Conservation (phyloP, 2,329 filamentous ascomycete species). For the Arthrocladium fulminans region DNA sequence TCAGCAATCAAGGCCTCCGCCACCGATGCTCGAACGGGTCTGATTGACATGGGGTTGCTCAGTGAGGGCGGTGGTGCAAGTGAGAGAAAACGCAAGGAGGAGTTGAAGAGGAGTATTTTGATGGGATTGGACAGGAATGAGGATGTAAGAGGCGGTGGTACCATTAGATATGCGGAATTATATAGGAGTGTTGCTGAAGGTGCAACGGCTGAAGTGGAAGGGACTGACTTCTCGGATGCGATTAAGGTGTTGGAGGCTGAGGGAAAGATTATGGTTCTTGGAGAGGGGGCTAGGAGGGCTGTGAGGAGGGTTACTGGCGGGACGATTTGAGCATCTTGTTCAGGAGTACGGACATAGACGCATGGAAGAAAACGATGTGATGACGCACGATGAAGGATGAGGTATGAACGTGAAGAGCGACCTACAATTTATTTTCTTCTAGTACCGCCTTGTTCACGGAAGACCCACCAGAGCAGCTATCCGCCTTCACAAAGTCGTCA, state of each 20-base stretch:
- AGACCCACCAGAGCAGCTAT: too few relatives aligned
- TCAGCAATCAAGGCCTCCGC: conserved; percentile 91
- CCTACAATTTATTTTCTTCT: too few relatives aligned
- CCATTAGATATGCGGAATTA: conserved; percentile 71
- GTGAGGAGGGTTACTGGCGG: conserved; percentile 63
- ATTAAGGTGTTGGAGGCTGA: conserved; percentile 75
- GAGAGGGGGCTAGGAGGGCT: conserved; percentile 74
- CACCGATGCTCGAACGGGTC: conserved; percentile 80
- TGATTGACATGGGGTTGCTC: conserved; percentile 93
- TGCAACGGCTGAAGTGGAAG: conserved; percentile 61
- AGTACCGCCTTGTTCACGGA: too few relatives aligned
- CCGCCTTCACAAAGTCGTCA: too few relatives aligned
- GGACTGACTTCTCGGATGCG: conserved; percentile 71
- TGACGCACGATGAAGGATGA: background rate
- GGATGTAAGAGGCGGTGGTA: conserved; percentile 44
- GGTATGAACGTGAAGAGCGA: too few relatives aligned
- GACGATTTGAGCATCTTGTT: background rate
- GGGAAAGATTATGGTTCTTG: conserved; percentile 67
- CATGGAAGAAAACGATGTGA: background rate
- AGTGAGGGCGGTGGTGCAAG: conserved; percentile 87
- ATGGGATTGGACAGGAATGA: conserved; percentile 62
- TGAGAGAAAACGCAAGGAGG: conserved; percentile 73
- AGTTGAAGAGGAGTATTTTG: conserved; percentile 73
- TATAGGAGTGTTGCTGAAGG: conserved; percentile 63
- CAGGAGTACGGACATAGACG: background rate